Evolutionary conservation across 1,284 basidiomycete genomes (phyloP).

Genomic region (Sphaerobolus stellatus): DNA sequence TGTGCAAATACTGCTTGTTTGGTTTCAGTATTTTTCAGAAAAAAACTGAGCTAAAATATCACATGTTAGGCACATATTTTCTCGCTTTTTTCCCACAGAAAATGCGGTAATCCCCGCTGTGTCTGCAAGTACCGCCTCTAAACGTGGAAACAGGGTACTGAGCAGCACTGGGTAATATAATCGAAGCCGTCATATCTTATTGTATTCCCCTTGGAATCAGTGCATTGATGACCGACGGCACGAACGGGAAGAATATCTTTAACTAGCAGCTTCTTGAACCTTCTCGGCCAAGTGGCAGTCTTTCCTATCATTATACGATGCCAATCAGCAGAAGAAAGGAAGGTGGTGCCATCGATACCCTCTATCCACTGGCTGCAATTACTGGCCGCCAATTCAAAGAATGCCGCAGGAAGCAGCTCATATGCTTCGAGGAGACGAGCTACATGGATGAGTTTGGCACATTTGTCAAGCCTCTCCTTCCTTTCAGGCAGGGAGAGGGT

Average conservation of each 20-base stretch:
- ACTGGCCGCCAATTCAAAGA: background rate
- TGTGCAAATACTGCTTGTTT: too few species aligned
- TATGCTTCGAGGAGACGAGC: background rate
- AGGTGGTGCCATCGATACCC: background rate
- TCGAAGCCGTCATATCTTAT: too few species aligned
- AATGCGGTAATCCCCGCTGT: too few species aligned
- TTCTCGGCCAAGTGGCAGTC: background rate
- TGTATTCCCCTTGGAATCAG: too few species aligned
- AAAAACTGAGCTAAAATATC: too few species aligned
- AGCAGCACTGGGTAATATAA: too few species aligned
- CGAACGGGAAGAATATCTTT: background rate
- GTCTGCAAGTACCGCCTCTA: too few species aligned
- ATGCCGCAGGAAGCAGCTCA: slow-evolving; percentile 5
- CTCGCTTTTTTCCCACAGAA: too few species aligned
- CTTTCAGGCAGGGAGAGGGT: background rate
- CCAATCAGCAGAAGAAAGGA: background rate
- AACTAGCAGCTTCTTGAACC: background rate
- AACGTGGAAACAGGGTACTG: too few species aligned
- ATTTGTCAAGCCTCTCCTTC: background rate
- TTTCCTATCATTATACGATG: background rate
- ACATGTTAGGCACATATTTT: too few species aligned
- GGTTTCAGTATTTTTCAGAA: too few species aligned
- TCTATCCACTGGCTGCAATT: background rate
- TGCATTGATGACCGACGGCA: too few species aligned
- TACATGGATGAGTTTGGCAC: background rate